Evolutionary conservation across 148 eudicot genomes (phyloP), one percentile per base, ranked within the genome.

Genomic region (Hydrangea macrophylla): DNA sequence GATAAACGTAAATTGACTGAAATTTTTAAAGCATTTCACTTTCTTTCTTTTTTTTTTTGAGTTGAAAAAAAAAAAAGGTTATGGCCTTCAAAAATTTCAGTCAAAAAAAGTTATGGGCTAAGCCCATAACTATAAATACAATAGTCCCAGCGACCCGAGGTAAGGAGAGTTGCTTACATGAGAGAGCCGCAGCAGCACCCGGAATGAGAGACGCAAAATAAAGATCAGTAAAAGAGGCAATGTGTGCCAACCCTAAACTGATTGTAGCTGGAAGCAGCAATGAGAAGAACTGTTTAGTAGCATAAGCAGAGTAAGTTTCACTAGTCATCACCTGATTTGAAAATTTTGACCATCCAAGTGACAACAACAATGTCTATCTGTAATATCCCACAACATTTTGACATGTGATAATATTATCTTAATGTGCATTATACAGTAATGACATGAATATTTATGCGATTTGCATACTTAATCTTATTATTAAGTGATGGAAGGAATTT

Each of bases 211-310:
- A 67, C 1, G 61, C 59, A 36, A 67, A 67, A 67, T 33, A 54
- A 35, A 67, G 70, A 39, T 67, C 70, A 20, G 60, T 54, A 67
- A 67, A 67, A 28, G 60, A 54, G 56, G 70, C 70, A 23, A 67
- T 24, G 35, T 67, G 70, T 22, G 61, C 50, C 32, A 67, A 54
- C n/a, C 61, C 70, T 30, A 32, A 55, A 55, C 51, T 67, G 13
- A 55, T 31, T 30, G 51, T 55, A 12, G 70, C 70, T 24, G 70
- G 70, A 5, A 67, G 45, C 70, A 67, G 31, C 60, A 67, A 23
- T 7, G 51, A 54, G 70, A 67, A 67, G 50, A 67, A 55, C 70
- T 67, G 51, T 9, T 13, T 7, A 53, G 30, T 23, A 33, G 26
- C 31, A 35, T 31, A 51, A 18, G 20, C 7, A 25, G 28, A 22